Conservation (phyloP, 1,284 basidiomycete species). For the Leccinum proximum region DNA sequence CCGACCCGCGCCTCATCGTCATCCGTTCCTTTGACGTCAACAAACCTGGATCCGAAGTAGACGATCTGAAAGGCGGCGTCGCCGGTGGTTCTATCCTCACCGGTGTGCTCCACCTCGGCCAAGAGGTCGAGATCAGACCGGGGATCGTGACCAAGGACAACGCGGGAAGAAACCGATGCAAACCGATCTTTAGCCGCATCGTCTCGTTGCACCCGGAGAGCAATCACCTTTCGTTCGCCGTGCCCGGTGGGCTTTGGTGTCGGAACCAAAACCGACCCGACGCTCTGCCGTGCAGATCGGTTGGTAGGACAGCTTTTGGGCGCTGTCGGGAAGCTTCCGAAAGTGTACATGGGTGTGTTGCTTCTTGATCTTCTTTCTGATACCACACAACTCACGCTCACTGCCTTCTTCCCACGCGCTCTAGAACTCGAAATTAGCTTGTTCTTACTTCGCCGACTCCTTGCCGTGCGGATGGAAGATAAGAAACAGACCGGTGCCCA, state of each 20-base stretch:
- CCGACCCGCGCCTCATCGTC: conserved; percentile 92
- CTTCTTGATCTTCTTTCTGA: not conserved
- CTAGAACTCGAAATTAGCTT: conserved; percentile 87
- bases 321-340: conserved; percentile 90
- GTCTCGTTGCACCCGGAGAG: conserved; percentile 93
- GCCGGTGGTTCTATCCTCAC: conserved; percentile 96
- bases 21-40: conserved; percentile 99
- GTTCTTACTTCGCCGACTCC: conserved; percentile 89
- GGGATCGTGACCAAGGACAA: conserved; percentile 97
- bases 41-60: conserved; percentile 96
- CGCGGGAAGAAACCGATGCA: conserved; percentile 88
- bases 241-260: conserved; percentile 98
- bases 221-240: conserved; percentile 93
- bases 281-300: conserved; percentile 95
- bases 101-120: conserved; percentile 88
- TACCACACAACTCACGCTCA: not conserved
- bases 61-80: conserved; percentile 97
- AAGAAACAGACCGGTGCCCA: conserved; percentile 96
- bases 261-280: conserved; percentile 95
- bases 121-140: conserved; percentile 97
- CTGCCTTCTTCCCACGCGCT: not conserved
- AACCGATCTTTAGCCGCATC: conserved; percentile 94
- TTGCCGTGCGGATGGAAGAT: conserved; percentile 99
- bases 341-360: conserved; percentile 83
- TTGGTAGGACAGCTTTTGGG: conserved; percentile 96